A percentile compares a stretch with the other conserved stretches of the same genome.
These are phyloP conservation scores for Corymbia calophylla DNA, from an alignment of 441 rosid genomes.

Conservation along the genomic window DNA sequence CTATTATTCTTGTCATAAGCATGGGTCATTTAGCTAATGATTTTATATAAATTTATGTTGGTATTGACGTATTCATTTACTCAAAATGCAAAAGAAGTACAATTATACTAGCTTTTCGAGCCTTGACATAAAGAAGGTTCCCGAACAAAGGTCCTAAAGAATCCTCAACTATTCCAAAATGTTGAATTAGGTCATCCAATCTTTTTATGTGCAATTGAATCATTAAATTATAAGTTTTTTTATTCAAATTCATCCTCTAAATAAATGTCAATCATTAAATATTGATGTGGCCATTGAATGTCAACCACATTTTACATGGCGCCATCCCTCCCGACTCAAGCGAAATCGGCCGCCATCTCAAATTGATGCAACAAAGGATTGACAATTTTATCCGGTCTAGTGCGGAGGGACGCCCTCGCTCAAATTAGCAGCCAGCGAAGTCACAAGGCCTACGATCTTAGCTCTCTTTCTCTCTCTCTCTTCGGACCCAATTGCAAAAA, in stretches of 20 bases:
- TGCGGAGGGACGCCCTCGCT: too few relatives aligned
- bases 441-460: neutral
- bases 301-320: neutral
- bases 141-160: neutral
- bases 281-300: neutral
- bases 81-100: neutral
- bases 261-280: neutral
- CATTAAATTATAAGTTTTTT: neutral
- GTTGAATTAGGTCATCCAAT: neutral
- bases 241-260: neutral
- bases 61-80: neutral
- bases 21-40: too few relatives aligned
- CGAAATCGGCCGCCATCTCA: rapidly evolving
- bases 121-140: neutral
- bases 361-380: too few relatives aligned
- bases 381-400: too few relatives aligned
- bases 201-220: rapidly evolving
- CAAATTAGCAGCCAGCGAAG: too few relatives aligned
- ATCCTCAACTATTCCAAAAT: neutral
- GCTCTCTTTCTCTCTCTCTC: neutral
- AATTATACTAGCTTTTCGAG: neutral
- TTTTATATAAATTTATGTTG: neutral
- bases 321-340: neutral
- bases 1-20: too few relatives aligned
- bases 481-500: neutral